Evolutionary conservation across 495 filamentous ascomycete species (phyloP), one percentile per base, ranked within the genome.

Genomic region (Daldinia caldariorum): DNA sequence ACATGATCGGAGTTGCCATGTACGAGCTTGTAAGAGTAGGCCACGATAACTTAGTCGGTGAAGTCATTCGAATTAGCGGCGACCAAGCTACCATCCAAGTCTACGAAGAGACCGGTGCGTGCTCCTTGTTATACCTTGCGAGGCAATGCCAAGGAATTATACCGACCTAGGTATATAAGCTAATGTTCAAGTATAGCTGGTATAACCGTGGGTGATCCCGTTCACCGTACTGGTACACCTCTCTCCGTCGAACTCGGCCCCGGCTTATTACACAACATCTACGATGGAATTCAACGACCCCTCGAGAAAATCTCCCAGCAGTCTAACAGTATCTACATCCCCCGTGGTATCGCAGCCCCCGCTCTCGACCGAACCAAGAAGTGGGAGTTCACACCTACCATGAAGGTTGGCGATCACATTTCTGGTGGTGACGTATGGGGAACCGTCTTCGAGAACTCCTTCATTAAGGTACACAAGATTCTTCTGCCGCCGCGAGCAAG

Each of bases 1-100:
- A 97, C 79, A 97, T 98, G 94, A 91, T 94, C 77, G 95, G 95
- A 77, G 96, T 95, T 89, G 94, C 95, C 76, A 98, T 99, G 96
- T 97, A 99, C 86, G 95, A 99, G 84, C 83, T 99, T 87, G 94
- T 94, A 82, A 89, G 86, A 78, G 94, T 99, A 65, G 94, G 95
- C 69, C 89, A 97, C 75, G 93, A 97, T 78, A 82, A 88, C 60
- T 86, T 99, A 41, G 92, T 96, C 54, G 95, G 95, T 71, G 95
- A 99, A 82, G 94, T 99, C 80, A 99, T 99, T 87, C 90, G 96
- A 75, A 94, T 99, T 77, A 94, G 92, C 69, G 91, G 86, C 71
- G 96, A 98, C 78, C 96, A 94, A 82, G 93, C 92, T 66, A 97
- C 94, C 6, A 94, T 99, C 67, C 96, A 99, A 83, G 95, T 99